Conservation (phyloP, 1,284 basidiomycete genomes). For the Papiliotrema nemorosa region DNA sequence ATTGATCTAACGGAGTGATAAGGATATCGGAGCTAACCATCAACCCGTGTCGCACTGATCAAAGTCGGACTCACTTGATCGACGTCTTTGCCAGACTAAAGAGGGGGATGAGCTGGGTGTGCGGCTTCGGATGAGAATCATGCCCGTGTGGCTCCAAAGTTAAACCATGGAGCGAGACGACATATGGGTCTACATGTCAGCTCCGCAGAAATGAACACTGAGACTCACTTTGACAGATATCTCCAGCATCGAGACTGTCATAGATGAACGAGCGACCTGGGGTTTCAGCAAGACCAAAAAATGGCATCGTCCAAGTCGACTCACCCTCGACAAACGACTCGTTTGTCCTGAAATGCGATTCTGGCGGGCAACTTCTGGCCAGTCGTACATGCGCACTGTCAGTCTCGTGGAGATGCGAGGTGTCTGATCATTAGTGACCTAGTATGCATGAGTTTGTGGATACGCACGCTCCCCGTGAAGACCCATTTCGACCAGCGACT, state of each 20-base stretch:
- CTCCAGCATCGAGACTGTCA: constrained; percentile 39
- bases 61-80: constrained; percentile 38
- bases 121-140: constrained; percentile 43
- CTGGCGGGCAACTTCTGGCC: constrained; percentile 39
- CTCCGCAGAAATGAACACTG: background rate
- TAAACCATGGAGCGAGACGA: constrained; percentile 45
- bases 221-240: constrained; percentile 44
- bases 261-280: constrained; percentile 41
- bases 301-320: too few species aligned
- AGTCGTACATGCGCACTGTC: constrained; percentile 36
- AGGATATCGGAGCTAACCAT: constrained; percentile 50
- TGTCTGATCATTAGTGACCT: constrained; percentile 25
- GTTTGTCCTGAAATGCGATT: constrained; percentile 34
- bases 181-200: constrained; percentile 37
- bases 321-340: constrained; percentile 18
- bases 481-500: constrained; percentile 48
- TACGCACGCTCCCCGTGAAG: constrained; percentile 47
- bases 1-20: constrained; percentile 53
- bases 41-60: background rate
- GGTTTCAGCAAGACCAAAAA: background rate
- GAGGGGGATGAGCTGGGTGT: constrained; percentile 43
- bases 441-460: background rate
- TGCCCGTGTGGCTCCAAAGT: constrained; percentile 43
- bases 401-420: constrained; percentile 38
- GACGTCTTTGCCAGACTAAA: constrained; percentile 49